Evolutionary conservation across 768 basidiomycete genomes (phyloP).

Genomic region (Boletellus ananas): DNA sequence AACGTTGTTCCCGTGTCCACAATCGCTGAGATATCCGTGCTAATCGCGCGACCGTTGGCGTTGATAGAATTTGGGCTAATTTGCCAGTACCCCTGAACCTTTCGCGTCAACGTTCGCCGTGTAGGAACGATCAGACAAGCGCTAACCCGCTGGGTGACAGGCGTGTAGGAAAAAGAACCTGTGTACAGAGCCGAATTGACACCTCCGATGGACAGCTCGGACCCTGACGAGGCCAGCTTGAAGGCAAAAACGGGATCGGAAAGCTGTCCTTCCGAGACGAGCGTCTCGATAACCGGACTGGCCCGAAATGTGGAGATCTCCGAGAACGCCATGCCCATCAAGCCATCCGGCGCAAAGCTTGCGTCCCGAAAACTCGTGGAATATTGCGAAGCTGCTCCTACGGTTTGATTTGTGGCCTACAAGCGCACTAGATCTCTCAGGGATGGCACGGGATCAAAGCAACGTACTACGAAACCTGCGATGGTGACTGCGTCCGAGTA

Average conservation of each 20-base stretch:
- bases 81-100: slow-evolving; percentile 23
- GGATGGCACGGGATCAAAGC: background rate
- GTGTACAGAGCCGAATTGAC: slow-evolving; percentile 36
- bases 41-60: slow-evolving; percentile 21
- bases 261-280: slow-evolving; percentile 36
- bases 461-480: slow-evolving; percentile 27
- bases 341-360: slow-evolving; percentile 26
- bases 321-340: slow-evolving; percentile 43
- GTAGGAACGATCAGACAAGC: background rate
- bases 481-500: slow-evolving; percentile 40
- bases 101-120: background rate
- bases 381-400: slow-evolving; percentile 23
- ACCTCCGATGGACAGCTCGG: slow-evolving; percentile 42
- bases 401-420: slow-evolving; percentile 20
- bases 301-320: slow-evolving; percentile 34
- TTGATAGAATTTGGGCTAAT: slow-evolving; percentile 13
- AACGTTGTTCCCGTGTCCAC: slow-evolving; percentile 52
- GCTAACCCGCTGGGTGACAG: slow-evolving; percentile 31
- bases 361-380: slow-evolving; percentile 9
- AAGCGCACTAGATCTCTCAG: slow-evolving; percentile 8
- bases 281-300: slow-evolving; percentile 40
- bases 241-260: slow-evolving; percentile 36
- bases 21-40: slow-evolving; percentile 11
- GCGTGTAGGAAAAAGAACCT: slow-evolving; percentile 36
- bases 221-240: slow-evolving; percentile 34